These are phyloP conservation scores for Solanum corneliomulleri DNA, from an alignment of 257 asterid genomes.

Conservation along the genomic window DNA sequence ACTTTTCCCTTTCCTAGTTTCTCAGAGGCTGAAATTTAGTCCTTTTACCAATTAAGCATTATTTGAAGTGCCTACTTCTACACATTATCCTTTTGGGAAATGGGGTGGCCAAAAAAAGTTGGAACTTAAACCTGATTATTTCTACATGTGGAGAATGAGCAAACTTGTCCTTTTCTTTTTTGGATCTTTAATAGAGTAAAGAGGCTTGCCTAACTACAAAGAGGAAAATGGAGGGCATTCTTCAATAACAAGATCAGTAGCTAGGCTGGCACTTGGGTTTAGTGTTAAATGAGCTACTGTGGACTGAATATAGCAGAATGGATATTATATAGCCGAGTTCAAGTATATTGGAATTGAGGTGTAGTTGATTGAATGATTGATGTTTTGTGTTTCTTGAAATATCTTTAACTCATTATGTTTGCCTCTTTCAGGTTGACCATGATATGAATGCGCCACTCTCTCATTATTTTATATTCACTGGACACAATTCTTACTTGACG, in stretches of 20 bases:
- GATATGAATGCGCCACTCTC: conserved; percentile 73
- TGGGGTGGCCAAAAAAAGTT: not conserved
- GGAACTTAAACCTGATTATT: not conserved
- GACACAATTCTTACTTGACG: conserved; percentile 80
- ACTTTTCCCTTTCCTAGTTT: not conserved
- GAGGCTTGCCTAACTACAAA: not conserved
- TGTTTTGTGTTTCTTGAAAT: not conserved
- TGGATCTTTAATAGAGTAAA: not conserved
- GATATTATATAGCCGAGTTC: not conserved
- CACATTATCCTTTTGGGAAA: not conserved
- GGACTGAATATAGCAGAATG: not conserved
- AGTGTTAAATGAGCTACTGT: not conserved
- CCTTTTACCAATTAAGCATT: not conserved
- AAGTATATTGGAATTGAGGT: not conserved
- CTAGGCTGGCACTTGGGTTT: not conserved
- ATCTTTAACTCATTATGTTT: not conserved
- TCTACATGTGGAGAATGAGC: not conserved
- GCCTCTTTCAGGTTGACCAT: conserved; percentile 47
- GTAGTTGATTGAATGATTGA: not conserved
- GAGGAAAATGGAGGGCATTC: not conserved
- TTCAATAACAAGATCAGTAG: not conserved
- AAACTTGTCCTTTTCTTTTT: not conserved
- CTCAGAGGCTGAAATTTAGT: not conserved
- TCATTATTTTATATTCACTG: conserved; percentile 69
- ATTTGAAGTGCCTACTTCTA: not conserved